Evolutionary conservation across 2,329 filamentous ascomycete species (phyloP).

Genomic region (Blastomyces parvus): DNA sequence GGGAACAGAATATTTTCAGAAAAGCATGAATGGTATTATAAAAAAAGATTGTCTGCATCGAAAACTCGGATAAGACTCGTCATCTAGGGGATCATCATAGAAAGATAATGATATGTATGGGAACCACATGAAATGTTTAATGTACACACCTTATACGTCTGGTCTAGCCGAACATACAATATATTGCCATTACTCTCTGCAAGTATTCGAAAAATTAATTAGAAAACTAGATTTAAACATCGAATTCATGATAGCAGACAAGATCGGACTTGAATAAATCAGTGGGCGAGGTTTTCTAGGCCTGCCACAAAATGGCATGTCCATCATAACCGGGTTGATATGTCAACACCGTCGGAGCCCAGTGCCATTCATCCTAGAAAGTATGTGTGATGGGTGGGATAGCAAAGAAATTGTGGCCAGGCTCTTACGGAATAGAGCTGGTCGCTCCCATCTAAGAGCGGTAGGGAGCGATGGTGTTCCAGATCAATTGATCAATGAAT

Average conservation of each 20-base stretch:
- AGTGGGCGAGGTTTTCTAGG: conserved; percentile 99
- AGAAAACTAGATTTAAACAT: neutral
- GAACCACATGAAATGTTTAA: conserved; percentile 13
- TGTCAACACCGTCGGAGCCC: conserved; percentile 70
- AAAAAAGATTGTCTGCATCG: conserved; percentile 49
- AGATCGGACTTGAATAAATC: conserved; percentile 40
- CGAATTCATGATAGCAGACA: neutral
- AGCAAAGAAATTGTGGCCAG: conserved; percentile 7
- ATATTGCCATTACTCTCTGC: conserved; percentile 3
- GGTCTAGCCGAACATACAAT: neutral
- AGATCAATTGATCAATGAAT: neutral
- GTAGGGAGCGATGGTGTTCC: neutral
- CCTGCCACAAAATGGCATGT: conserved; percentile 87
- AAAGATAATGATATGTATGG: neutral
- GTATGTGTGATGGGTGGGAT: conserved; percentile 13
- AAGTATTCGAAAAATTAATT: neutral
- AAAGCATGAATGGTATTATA: conserved; percentile 52
- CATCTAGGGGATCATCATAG: conserved; percentile 50
- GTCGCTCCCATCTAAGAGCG: neutral
- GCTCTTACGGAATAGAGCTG: conserved; percentile 2
- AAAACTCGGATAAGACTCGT: conserved; percentile 56
- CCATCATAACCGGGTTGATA: conserved; percentile 58
- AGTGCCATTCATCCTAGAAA: conserved; percentile 85
- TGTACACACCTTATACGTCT: conserved; percentile 8
- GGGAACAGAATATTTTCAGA: conserved; percentile 30